phyloP scores from a whole-genome alignment of 305 asterid species.

The Nicotiana rustica region DNA sequence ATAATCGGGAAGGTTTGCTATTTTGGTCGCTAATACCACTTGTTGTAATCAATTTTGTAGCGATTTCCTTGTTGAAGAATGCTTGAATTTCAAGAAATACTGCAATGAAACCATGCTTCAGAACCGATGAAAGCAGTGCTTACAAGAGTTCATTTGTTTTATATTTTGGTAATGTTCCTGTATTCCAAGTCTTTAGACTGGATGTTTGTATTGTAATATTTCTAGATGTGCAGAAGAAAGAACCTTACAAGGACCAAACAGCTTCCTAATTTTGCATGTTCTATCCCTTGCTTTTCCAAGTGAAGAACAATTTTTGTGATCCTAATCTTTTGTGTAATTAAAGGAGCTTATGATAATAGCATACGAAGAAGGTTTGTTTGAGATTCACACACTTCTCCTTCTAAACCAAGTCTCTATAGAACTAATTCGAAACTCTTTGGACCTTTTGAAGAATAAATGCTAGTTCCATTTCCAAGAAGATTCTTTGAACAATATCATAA shows the following conservation, averaged over 20 bases:
- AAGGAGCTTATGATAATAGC: neutral
- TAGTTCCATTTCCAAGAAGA: neutral
- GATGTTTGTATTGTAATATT: neutral
- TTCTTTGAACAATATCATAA: neutral
- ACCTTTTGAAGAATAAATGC: neutral
- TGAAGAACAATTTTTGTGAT: neutral
- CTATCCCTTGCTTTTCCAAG: neutral
- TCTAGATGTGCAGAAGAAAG: neutral
- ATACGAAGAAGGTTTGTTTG: neutral
- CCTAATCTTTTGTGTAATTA: neutral
- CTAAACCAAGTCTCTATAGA: neutral
- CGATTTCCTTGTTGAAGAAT: constrained; percentile 78
- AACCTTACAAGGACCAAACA: neutral
- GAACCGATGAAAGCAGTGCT: constrained; percentile 36
- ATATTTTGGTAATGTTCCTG: neutral
- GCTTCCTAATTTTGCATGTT: neutral
- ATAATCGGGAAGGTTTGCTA: neutral
- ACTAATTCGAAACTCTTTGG: neutral
- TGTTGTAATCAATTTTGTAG: constrained; percentile 50
- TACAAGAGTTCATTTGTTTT: neutral
- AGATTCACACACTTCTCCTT: neutral
- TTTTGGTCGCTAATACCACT: neutral
- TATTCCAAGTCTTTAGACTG: constrained; percentile 18
- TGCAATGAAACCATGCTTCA: constrained; percentile 58
- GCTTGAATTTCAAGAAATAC: constrained; percentile 88